These are phyloP conservation scores for Coemansia javaensis DNA, from an alignment of 192 early-diverging fungal genomes.

Conservation along the genomic window DNA sequence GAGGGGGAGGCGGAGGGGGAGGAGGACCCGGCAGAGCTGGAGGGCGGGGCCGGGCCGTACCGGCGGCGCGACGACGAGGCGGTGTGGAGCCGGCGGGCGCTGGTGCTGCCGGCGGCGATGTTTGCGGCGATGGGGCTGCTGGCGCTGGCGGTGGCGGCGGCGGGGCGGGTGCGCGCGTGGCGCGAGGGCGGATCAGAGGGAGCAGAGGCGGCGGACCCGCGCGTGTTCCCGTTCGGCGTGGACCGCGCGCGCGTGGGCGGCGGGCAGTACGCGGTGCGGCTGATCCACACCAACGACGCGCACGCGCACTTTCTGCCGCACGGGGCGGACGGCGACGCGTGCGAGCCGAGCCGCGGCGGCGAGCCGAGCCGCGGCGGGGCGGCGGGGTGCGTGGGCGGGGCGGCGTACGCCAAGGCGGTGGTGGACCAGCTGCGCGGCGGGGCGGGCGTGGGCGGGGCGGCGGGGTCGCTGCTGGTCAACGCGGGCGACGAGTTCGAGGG, in stretches of 20 bases:
- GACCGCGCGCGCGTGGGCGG: slow-evolving; percentile 2
- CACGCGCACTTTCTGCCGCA: slow-evolving; percentile 51
- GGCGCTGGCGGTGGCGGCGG: slow-evolving; percentile 8
- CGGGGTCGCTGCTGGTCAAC: slow-evolving; percentile 54
- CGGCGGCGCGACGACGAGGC: too few species aligned
- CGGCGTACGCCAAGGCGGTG: slow-evolving; percentile 59
- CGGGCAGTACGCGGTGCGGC: slow-evolving; percentile 32
- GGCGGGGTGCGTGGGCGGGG: slow-evolving; percentile 58
- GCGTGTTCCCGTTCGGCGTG: slow-evolving; percentile 20
- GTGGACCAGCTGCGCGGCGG: slow-evolving; percentile 56
- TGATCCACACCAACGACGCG: slow-evolving; percentile 59
- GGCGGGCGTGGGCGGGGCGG: slow-evolving; percentile 34
- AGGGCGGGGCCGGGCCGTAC: too few species aligned
- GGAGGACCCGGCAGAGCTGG: too few species aligned
- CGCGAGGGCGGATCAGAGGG: slow-evolving; percentile 4
- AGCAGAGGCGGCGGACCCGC: slow-evolving; percentile 6
- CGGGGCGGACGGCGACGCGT: slow-evolving; percentile 45
- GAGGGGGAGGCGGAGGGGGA: too few species aligned
- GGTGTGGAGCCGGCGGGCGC: slow-evolving; percentile 34
- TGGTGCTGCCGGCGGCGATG: slow-evolving; percentile 24
- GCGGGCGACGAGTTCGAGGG: slow-evolving; percentile 70
- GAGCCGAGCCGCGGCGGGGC: slow-evolving; percentile 5
- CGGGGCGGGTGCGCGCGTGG: slow-evolving; percentile 22
- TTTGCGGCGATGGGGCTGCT: slow-evolving; percentile 17
- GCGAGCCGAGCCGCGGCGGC: slow-evolving; percentile 18